Base-by-base conservation (phyloP, 495 filamentous ascomycete species). In the Penicillium malachiteum region DNA sequence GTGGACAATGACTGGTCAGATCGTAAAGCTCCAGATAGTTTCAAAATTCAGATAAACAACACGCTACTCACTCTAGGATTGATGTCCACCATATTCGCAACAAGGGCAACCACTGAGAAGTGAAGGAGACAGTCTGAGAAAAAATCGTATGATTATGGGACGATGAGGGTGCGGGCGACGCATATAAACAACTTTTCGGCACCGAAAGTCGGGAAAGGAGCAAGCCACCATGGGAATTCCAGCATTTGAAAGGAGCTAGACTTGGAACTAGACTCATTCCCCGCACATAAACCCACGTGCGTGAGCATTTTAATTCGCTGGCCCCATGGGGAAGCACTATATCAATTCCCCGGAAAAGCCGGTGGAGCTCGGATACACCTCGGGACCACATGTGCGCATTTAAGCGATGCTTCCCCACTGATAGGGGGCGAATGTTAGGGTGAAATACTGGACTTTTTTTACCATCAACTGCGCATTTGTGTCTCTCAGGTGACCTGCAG, bases 351-450 rank as follows among this genome's bases (percentile, higher is more conserved):
- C 57, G 66, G 38, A 45, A 48, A 32, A 40, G 54, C 60, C 59
- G 59, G 54, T 48, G 54, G 38, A 21, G 31, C 39, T 58, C 52
- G 58, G 58, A 57, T 56, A 43, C 56, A 44, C 11, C 18, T 68
- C 63, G 66, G 66, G 63, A 59, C 63, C 66, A 63, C 60, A 52
- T 66, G n/a, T 17, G 30, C 14, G 14, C 35, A 1, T 30, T 14
- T 14, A 38, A 49, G 26, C 41, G 41, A 44, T 17, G 39, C 16
- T 8, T 16, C 5, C 39, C 39, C 21, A 26, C 21, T 26, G 21
- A 26, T 26, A 26, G 4, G 2, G 4, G 21, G 21, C 4, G 21
- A n/a, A 26, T 26, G 1, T 26, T 26, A 4, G 21, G 21, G 4
- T 26, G 1, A 26, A 26, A n/a, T n/a, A n/a, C n/a, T n/a, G n/a